Conservation (phyloP, 805 yeast species). For the Cyberlindnera americana region DNA sequence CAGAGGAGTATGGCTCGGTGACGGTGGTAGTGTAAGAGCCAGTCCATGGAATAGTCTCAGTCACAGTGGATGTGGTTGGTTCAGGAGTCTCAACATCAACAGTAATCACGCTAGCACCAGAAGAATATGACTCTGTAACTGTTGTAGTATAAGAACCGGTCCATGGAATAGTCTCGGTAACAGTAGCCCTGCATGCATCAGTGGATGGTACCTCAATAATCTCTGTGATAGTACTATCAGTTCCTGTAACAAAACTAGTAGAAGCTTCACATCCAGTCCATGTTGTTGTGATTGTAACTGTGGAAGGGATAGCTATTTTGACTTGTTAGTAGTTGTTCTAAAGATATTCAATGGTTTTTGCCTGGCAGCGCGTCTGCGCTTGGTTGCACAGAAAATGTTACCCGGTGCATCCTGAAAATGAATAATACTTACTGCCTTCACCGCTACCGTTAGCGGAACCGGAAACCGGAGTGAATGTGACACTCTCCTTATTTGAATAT, state of each 20-base stretch:
- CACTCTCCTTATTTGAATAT: not conserved
- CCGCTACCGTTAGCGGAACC: constrained; percentile 14
- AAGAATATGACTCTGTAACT: not conserved
- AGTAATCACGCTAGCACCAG: not conserved
- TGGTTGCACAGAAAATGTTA: too few relatives aligned
- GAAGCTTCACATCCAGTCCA: constrained; percentile 10
- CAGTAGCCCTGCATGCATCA: not conserved
- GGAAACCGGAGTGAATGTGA: constrained; percentile 1
- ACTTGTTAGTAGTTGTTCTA: not conserved
- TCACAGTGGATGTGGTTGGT: not conserved
- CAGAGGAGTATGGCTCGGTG: constrained; percentile 2
- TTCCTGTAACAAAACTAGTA: constrained; percentile 12
- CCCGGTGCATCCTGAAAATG: not conserved
- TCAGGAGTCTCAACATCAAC: constrained; percentile 1
- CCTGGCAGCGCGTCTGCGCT: too few relatives aligned
- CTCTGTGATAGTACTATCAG: constrained; percentile 10
- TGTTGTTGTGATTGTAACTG: constrained; percentile 4
- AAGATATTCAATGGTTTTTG: too few relatives aligned
- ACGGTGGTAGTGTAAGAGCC: constrained; percentile 7
- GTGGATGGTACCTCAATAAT: constrained; percentile 6
- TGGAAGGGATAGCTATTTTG: constrained; percentile 4
- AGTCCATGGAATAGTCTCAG: constrained; percentile 2
- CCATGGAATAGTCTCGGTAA: not conserved
- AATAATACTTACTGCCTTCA: constrained; percentile 7
- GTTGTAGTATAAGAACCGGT: constrained; percentile 1